Evolutionary conservation across 495 filamentous ascomycete genomes (phyloP).

Genomic region (Amniculicola lignicola): DNA sequence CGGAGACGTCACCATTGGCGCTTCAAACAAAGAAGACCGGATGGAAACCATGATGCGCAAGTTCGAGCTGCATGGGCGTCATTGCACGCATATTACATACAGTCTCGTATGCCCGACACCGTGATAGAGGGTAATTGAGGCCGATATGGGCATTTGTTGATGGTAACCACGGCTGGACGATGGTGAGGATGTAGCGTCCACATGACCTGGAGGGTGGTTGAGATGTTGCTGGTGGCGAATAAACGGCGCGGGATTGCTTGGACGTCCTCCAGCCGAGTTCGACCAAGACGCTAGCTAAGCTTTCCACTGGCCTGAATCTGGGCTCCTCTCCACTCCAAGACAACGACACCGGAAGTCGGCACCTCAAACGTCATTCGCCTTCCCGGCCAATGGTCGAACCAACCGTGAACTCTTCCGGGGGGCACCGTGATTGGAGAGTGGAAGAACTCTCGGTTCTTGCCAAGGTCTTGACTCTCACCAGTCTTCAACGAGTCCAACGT

Average conservation of each 20-base stretch:
- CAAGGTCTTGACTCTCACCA: too few species aligned
- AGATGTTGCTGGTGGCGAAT: constrained; percentile 1
- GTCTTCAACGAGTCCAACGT: too few species aligned
- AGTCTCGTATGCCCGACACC: too few species aligned
- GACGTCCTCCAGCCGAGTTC: not conserved
- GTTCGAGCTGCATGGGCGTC: not conserved
- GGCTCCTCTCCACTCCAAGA: constrained; percentile 1
- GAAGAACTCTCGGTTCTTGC: not conserved
- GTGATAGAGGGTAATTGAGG: too few species aligned
- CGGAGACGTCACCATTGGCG: constrained; percentile 3
- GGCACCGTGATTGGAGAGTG: not conserved
- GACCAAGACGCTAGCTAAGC: constrained; percentile 11
- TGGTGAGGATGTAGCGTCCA: not conserved
- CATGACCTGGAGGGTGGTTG: not conserved
- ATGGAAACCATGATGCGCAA: not conserved
- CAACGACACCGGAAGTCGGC: constrained; percentile 15
- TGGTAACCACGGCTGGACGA: not conserved
- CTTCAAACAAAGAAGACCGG: not conserved
- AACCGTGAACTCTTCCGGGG: not conserved
- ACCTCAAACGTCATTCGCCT: constrained; percentile 2
- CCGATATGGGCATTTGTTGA: not conserved
- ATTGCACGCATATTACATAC: not conserved
- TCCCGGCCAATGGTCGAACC: not conserved
- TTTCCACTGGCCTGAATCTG: constrained; percentile 2
- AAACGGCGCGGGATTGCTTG: constrained; percentile 3